Evolutionary conservation across 2,329 filamentous ascomycete species (phyloP).

Genomic region (Alternaria hordeiaustralica): DNA sequence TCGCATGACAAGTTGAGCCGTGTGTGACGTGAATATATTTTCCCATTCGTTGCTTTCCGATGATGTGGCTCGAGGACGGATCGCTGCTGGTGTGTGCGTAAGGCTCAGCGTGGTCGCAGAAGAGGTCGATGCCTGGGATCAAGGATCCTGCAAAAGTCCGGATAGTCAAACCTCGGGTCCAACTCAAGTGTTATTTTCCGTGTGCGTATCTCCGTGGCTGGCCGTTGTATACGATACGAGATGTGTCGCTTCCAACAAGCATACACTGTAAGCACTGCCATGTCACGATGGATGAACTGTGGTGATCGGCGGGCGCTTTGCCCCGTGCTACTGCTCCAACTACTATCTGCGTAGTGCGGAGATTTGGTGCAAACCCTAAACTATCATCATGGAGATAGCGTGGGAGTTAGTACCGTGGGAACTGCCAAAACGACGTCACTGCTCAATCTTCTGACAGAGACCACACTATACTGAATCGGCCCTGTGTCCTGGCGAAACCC

Average conservation of each 20-base stretch:
- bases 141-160: background rate
- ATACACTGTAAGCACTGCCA: background rate
- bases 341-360: background rate
- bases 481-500: background rate
- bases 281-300: background rate
- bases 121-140: background rate
- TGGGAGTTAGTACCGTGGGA: background rate
- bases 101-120: slow-evolving; percentile 13
- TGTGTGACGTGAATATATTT: slow-evolving; percentile 3
- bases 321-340: background rate
- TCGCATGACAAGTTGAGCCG: background rate
- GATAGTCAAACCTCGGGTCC: background rate
- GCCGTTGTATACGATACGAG: background rate
- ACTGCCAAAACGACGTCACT: background rate
- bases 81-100: slow-evolving; percentile 5
- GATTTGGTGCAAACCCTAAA: background rate
- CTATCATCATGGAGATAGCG: background rate
- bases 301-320: background rate
- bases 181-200: background rate
- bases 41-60: slow-evolving; percentile 1
- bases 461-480: background rate
- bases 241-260: background rate
- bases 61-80: background rate
- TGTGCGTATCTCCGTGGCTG: background rate
- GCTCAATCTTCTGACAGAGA: background rate